These are phyloP conservation scores for Pyrus betulifolia DNA, from an alignment of 306 rosid genomes.

Conservation along the genomic window DNA sequence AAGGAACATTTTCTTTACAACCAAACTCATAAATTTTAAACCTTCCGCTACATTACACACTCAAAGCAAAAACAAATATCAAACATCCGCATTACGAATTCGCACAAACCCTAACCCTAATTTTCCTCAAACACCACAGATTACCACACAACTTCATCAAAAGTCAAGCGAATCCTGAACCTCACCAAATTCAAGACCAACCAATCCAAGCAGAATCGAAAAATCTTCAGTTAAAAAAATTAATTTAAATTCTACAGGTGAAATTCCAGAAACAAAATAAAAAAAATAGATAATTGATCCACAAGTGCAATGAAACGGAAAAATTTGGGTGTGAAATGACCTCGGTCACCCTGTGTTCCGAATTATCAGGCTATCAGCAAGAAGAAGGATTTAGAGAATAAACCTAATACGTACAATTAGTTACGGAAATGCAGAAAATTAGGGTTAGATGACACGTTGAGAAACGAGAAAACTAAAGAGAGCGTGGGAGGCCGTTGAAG, in stretches of 20 bases:
- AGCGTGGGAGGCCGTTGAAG: conserved; percentile 32
- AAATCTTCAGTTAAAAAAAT: neutral
- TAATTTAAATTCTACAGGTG: neutral
- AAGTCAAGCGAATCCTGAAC: neutral
- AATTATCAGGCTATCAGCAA: neutral
- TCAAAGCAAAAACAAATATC: conserved; percentile 6
- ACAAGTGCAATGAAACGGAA: neutral
- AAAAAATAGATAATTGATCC: neutral
- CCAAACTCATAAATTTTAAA: conserved; percentile 24
- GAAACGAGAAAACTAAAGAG: neutral
- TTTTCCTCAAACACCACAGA: neutral
- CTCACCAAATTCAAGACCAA: neutral
- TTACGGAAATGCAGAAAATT: conserved; percentile 26
- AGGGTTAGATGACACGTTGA: conserved; percentile 43
- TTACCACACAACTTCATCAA: neutral
- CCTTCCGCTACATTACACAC: conserved; percentile 28
- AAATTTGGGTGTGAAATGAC: neutral
- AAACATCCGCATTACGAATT: conserved; percentile 7
- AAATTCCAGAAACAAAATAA: neutral
- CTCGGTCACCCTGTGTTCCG: conserved; percentile 2
- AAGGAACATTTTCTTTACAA: conserved; percentile 15
- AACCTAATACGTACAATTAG: conserved; percentile 18
- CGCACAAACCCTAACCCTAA: neutral
- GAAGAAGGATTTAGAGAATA: neutral
- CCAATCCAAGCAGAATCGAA: neutral